phyloP scores from a whole-genome alignment of 768 basidiomycete genomes.

The Boletus sp. region DNA sequence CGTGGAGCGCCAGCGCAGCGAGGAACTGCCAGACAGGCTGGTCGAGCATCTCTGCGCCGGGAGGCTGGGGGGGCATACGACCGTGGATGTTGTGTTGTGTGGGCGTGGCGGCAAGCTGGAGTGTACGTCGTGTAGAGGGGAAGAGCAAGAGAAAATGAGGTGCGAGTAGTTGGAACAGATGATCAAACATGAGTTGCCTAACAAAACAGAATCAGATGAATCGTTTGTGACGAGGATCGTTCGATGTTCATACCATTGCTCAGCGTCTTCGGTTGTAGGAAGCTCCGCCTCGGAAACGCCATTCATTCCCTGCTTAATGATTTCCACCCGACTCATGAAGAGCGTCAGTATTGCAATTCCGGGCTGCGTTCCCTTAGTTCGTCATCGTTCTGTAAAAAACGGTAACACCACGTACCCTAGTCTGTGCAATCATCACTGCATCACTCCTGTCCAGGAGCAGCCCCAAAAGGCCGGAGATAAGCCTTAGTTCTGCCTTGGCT shows the following conservation, averaged over 20 bases:
- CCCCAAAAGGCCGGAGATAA: constrained; percentile 84
- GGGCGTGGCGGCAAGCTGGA: constrained; percentile 37
- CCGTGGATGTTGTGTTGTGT: constrained; percentile 36
- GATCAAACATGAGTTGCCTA: constrained; percentile 88
- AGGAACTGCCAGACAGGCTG: constrained; percentile 96
- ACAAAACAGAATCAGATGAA: constrained; percentile 8
- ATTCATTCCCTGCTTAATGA: constrained; percentile 72
- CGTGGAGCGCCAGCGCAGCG: constrained; percentile 82
- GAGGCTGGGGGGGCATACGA: constrained; percentile 64
- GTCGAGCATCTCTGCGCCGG: constrained; percentile 60
- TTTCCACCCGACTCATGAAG: constrained; percentile 89
- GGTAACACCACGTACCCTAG: constrained; percentile 56
- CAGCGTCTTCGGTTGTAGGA: constrained; percentile 68
- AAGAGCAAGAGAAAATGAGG: constrained; percentile 79
- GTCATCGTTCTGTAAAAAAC: neutral
- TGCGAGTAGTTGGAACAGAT: constrained; percentile 75
- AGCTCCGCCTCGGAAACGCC: constrained; percentile 53
- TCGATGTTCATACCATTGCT: constrained; percentile 63
- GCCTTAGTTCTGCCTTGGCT: constrained; percentile 70
- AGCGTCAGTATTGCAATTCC: constrained; percentile 88
- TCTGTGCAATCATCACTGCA: constrained; percentile 66
- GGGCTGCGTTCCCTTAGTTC: constrained; percentile 51
- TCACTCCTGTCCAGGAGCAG: constrained; percentile 78
- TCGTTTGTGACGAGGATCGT: neutral
- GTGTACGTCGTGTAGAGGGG: constrained; percentile 77